Conservation (phyloP, 441 rosid genomes). For the Bruguiera hainesii region DNA sequence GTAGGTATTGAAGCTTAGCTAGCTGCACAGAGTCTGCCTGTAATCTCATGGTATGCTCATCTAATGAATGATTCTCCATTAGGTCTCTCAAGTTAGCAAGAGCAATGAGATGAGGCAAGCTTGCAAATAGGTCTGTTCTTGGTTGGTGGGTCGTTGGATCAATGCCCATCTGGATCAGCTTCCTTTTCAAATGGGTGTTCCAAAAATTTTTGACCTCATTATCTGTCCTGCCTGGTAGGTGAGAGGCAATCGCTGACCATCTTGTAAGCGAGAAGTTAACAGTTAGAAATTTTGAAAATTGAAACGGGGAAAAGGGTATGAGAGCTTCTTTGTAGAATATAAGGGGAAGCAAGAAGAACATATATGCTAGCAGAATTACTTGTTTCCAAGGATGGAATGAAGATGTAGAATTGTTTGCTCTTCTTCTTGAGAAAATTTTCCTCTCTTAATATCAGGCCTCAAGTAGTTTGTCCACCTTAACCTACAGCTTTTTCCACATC, state of each 20-base stretch:
- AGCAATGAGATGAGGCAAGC: slow-evolving; percentile 70
- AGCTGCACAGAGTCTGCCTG: slow-evolving; percentile 66
- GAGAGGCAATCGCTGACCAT: slow-evolving; percentile 89
- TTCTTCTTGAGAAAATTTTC: slow-evolving; percentile 81
- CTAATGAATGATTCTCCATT: slow-evolving; percentile 36
- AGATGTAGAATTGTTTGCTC: slow-evolving; percentile 82
- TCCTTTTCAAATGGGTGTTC: slow-evolving; percentile 89
- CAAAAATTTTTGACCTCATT: slow-evolving; percentile 85
- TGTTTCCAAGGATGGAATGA: slow-evolving; percentile 86
- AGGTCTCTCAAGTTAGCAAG: slow-evolving; percentile 59
- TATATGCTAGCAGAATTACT: slow-evolving; percentile 29
- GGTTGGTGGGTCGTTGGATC: slow-evolving; percentile 91
- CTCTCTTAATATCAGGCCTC: slow-evolving; percentile 90
- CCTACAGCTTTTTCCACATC: slow-evolving; percentile 96
- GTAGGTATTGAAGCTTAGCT: slow-evolving; percentile 58
- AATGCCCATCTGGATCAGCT: slow-evolving; percentile 81
- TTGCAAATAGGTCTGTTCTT: slow-evolving; percentile 71
- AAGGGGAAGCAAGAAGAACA: background rate
- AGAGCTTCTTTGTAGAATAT: background rate
- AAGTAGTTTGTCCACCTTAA: slow-evolving; percentile 90
- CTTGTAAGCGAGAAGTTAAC: slow-evolving; percentile 24
- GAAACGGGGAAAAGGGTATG: background rate
- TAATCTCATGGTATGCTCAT: slow-evolving; percentile 44
- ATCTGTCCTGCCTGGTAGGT: slow-evolving; percentile 74
- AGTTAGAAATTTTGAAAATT: background rate